Percentiles rank a stretch among this genome's conserved stretches.
phyloP scores from a whole-genome alignment of 2,329 filamentous ascomycete genomes.

The Aspergillus fumigatus region DNA sequence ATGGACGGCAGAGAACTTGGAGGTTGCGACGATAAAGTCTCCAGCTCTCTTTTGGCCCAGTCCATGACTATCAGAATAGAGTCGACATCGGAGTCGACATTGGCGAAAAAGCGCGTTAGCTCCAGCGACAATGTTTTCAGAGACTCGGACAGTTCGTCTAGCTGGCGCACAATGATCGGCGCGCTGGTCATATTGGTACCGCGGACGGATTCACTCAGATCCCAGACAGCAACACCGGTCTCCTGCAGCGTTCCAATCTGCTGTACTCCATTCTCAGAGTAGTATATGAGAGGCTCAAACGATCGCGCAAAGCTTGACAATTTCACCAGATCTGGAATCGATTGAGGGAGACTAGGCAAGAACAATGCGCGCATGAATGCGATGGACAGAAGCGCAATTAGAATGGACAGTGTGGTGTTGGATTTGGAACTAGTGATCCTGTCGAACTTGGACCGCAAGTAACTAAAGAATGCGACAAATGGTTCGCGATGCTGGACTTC shows the following conservation, averaged over 20 bases:
- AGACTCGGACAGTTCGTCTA: conserved; percentile 81
- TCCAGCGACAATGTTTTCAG: conserved; percentile 80
- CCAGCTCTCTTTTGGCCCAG: conserved; percentile 83
- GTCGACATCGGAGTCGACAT: conserved; percentile 90
- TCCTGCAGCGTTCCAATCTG: conserved; percentile 87
- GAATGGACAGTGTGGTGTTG: conserved; percentile 59
- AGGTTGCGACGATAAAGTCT: conserved; percentile 60
- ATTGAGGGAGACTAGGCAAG: conserved; percentile 60
- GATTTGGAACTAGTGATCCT: conserved; percentile 65
- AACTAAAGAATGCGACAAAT: conserved; percentile 67
- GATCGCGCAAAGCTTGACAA: conserved; percentile 84
- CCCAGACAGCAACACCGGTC: conserved; percentile 90
- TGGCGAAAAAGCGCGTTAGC: conserved; percentile 86
- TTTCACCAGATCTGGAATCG: conserved; percentile 82
- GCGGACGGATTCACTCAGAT: conserved; percentile 84
- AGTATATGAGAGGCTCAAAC: conserved; percentile 92
- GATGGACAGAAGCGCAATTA: conserved; percentile 62
- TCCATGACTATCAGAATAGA: conserved; percentile 93
- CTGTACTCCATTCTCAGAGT: conserved; percentile 80
- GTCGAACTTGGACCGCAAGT: conserved; percentile 57
- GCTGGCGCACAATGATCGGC: conserved; percentile 74
- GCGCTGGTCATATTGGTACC: conserved; percentile 88
- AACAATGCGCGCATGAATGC: conserved; percentile 62
- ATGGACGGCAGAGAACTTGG: conserved; percentile 60
- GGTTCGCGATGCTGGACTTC: conserved; percentile 86